Evolutionary conservation across 2,329 filamentous ascomycete species (phyloP).

Genomic region (Echinosphaeria canescens): DNA sequence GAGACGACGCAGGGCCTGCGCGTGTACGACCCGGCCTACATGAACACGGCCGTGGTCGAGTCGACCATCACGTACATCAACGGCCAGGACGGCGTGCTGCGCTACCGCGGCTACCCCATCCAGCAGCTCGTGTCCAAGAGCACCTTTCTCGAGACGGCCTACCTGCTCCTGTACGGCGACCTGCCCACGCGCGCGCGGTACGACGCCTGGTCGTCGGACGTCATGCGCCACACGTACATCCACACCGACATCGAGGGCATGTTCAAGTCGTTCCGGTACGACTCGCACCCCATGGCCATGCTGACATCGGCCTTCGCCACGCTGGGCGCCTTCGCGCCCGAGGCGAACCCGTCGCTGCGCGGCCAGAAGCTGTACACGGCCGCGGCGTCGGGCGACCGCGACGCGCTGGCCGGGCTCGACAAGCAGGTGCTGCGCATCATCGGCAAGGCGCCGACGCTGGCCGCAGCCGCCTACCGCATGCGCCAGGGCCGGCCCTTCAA

Average conservation of each 20-base stretch:
- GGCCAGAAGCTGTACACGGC: conserved; percentile 26
- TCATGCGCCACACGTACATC: conserved; percentile 27
- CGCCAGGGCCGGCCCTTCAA: conserved; percentile 27
- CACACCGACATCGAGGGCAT: conserved; percentile 25
- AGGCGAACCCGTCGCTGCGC: conserved; percentile 24
- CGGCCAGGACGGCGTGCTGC: conserved; percentile 24
- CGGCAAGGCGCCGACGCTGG: conserved; percentile 25
- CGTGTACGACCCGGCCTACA: conserved; percentile 26
- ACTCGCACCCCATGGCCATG: conserved; percentile 29
- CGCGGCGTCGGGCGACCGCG: conserved; percentile 16
- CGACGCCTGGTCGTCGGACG: conserved; percentile 19
- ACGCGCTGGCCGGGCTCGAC: conserved; percentile 20
- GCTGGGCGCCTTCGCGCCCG: conserved; percentile 23
- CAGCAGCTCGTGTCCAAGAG: conserved; percentile 25
- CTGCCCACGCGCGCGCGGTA: conserved; percentile 19
- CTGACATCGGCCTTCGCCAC: conserved; percentile 25
- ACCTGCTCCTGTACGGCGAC: conserved; percentile 27
- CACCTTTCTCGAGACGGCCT: conserved; percentile 25
- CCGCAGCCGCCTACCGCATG: conserved; percentile 28
- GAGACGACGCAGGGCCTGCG: conserved; percentile 24
- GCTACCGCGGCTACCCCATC: conserved; percentile 28
- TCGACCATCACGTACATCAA: conserved; percentile 29
- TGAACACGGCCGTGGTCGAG: conserved; percentile 27
- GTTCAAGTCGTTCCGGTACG: conserved; percentile 26
- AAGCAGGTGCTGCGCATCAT: conserved; percentile 29